phyloP scores from a whole-genome alignment of 2,329 filamentous ascomycete species.

The Aspergillus sp. region DNA sequence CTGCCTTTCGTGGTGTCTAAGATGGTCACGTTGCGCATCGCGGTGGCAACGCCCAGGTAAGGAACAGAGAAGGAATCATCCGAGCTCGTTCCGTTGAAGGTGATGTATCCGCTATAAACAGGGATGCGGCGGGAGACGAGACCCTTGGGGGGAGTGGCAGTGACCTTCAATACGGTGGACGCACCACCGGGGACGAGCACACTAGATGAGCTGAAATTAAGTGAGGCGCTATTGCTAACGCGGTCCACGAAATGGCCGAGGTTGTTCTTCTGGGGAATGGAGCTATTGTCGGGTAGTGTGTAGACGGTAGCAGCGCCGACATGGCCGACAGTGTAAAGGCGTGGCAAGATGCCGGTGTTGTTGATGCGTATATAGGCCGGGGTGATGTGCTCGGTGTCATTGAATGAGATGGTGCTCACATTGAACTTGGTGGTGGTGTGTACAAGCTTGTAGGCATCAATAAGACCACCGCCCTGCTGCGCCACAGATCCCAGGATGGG shows the following conservation, averaged over 20 bases:
- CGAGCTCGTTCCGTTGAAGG: constrained; percentile 15
- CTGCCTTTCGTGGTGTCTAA: constrained; percentile 2
- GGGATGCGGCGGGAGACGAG: constrained; percentile 16
- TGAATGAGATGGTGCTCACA: constrained; percentile 57
- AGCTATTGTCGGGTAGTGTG: constrained; percentile 33
- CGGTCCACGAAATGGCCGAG: too few relatives aligned
- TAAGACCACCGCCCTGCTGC: constrained; percentile 58
- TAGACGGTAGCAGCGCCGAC: constrained; percentile 51
- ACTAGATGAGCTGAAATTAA: too few relatives aligned
- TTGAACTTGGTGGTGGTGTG: constrained; percentile 50
- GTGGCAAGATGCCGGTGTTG: constrained; percentile 47
- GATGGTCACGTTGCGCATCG: constrained; percentile 12
- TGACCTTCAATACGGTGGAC: too few relatives aligned
- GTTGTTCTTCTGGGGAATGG: not conserved
- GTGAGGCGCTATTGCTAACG: too few relatives aligned
- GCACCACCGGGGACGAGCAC: too few relatives aligned
- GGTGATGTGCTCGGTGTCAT: constrained; percentile 57
- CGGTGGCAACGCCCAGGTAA: constrained; percentile 25
- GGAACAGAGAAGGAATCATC: constrained; percentile 22
- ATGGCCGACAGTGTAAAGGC: constrained; percentile 52
- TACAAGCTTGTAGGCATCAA: constrained; percentile 58
- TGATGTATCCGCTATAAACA: constrained; percentile 28
- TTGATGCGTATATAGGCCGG: constrained; percentile 51
- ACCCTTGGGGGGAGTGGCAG: too few relatives aligned
- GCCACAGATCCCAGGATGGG: constrained; percentile 44